phyloP scores from a whole-genome alignment of 179 eudicot species.

The Amaranthus tricolor region DNA sequence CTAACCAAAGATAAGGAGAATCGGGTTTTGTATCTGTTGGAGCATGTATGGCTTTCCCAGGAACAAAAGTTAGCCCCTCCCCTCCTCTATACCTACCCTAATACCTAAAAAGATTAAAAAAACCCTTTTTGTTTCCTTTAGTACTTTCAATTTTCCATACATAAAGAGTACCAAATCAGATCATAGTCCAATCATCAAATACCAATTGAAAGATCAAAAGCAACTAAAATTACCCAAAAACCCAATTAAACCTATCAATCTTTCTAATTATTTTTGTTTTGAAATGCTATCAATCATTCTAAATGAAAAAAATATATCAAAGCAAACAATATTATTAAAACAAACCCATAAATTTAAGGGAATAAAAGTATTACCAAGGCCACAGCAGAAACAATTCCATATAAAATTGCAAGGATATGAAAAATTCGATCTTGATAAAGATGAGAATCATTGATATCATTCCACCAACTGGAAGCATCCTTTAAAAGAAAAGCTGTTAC shows the following conservation, averaged over 20 bases:
- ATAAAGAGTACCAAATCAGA: background rate
- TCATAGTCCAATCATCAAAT: background rate
- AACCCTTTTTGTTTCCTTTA: background rate
- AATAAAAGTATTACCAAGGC: conserved; percentile 51
- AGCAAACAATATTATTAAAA: conserved; percentile 7
- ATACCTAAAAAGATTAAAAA: background rate
- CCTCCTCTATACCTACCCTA: too few species aligned
- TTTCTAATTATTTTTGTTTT: background rate
- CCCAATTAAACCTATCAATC: conserved; percentile 8
- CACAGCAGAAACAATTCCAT: conserved; percentile 68
- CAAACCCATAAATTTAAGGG: background rate
- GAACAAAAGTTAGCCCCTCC: too few species aligned
- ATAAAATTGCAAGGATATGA: conserved; percentile 65
- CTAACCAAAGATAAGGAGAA: too few species aligned
- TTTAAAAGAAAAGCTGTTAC: conserved; percentile 46
- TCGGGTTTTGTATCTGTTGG: too few species aligned
- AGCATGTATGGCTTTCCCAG: too few species aligned
- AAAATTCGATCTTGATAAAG: conserved; percentile 90
- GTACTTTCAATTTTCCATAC: background rate
- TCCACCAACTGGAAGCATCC: conserved; percentile 74
- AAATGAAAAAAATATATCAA: background rate
- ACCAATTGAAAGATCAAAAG: conserved; percentile 2
- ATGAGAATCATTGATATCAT: conserved; percentile 50
- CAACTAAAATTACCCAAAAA: background rate
- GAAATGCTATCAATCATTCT: background rate